Evolutionary conservation across 2,329 filamentous ascomycete genomes (phyloP).

Genomic region (Xylariaceae sp.): DNA sequence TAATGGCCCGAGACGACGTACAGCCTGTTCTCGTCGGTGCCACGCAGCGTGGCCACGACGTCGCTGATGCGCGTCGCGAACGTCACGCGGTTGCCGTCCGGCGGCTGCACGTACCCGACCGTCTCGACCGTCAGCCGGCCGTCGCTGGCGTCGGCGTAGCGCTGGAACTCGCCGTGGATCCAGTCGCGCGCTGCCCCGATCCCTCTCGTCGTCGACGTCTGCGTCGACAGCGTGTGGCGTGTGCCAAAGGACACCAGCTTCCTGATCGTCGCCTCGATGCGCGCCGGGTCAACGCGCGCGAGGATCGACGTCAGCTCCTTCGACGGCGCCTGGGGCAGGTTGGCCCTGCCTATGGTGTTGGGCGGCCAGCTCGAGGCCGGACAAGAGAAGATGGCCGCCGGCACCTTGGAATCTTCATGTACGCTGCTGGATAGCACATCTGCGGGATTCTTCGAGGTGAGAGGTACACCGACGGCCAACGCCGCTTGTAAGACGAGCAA

Average conservation of each 20-base stretch:
- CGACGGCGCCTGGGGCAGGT: conserved; percentile 26
- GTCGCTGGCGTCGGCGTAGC: conserved; percentile 42
- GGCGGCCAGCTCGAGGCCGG: conserved; percentile 28
- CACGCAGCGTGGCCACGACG: conserved; percentile 46
- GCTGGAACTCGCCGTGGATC: conserved; percentile 46
- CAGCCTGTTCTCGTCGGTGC: conserved; percentile 38
- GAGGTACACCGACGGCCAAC: conserved; percentile 14
- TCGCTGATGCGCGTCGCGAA: conserved; percentile 50
- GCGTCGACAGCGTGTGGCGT: conserved; percentile 49
- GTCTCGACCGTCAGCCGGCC: conserved; percentile 46
- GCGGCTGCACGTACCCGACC: conserved; percentile 44
- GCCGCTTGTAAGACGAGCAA: conserved; percentile 13
- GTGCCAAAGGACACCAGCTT: conserved; percentile 53
- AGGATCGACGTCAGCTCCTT: conserved; percentile 26
- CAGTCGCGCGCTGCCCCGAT: conserved; percentile 54
- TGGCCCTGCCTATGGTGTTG: conserved; percentile 22
- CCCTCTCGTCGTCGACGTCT: conserved; percentile 45
- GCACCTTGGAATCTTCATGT: conserved; percentile 1
- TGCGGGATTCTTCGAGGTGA: conserved; percentile 11
- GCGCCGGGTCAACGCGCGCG: conserved; percentile 31
- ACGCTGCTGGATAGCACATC: conserved; percentile 21
- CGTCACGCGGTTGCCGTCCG: conserved; percentile 39
- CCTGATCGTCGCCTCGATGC: conserved; percentile 45
- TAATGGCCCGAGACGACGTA: conserved; percentile 54
- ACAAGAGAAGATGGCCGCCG: conserved; percentile 20